Base-by-base conservation (phyloP, 371 early-diverging fungal species). In the Cokeromyces recurvatus region DNA sequence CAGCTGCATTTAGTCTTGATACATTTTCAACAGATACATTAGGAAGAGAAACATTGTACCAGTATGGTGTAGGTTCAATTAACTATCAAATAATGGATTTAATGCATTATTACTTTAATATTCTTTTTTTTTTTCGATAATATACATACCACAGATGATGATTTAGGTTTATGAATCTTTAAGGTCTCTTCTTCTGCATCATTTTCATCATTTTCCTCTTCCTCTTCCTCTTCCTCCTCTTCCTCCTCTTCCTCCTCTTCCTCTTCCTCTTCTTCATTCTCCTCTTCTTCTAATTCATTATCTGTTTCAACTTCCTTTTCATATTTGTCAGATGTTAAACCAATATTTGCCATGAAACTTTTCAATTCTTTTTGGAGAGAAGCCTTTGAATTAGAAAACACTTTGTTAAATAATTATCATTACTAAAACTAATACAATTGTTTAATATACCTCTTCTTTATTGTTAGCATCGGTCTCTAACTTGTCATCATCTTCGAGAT, bases 21-120 rank as follows among this genome's bases (percentile, higher is more conserved):
- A 54, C 59, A 17, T 53, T 51, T 24, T 59, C 44, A 12, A 44
- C 15, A 2, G 68, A 64, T 11, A 81, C 51, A 2, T 46, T 46
- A 10, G 68, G 60, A 4, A 81, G 48, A 20, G 51, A 42, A 24
- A 66, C 57, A 15, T 62, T 59, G 50, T 78, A 66, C 81, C 81
- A 81, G 38, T 70, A 72, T 1, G 81, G 74, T 3, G 71, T 66
- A 14, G 81, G 81, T 38, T 77, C 69, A 48, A 78, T 41, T 23
- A 59, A 44, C 62, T 65, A 31, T 36, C 20, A 44, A 43, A 38
- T 16, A 4, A 34, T 36, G 23, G 14, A n/a, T n/a, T n/a, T 15
- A 1, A 27, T 20, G n/a, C 10, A 21, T 32, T 11, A 8, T 15
- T 1, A 5, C 1, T 31, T n/a, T n/a, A n/a, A n/a, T n/a, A n/a